Conservation (phyloP, 352 stramenopile species). For the Hyaloperonospora brassicae region DNA sequence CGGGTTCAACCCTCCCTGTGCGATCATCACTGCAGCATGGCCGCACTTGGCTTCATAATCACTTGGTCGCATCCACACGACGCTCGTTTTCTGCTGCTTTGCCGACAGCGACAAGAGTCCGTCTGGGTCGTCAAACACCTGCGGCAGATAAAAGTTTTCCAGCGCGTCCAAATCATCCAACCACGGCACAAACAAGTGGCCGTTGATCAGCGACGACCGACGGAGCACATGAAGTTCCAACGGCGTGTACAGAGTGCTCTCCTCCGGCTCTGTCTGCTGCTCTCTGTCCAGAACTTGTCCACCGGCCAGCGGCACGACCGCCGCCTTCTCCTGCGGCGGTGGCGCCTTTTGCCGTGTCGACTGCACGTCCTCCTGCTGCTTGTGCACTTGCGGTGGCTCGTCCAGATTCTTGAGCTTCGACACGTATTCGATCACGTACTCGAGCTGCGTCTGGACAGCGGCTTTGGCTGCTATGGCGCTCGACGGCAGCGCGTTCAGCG, state of each 20-base stretch:
- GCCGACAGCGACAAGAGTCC: slow-evolving; percentile 54
- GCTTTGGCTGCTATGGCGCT: slow-evolving; percentile 25
- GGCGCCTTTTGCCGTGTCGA: slow-evolving; percentile 42
- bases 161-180: slow-evolving; percentile 53
- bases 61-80: slow-evolving; percentile 56
- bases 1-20: slow-evolving; percentile 44
- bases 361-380: slow-evolving; percentile 7
- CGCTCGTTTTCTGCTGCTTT: slow-evolving; percentile 59
- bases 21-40: slow-evolving; percentile 58
- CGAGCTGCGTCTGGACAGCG: slow-evolving; percentile 53
- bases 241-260: slow-evolving; percentile 34
- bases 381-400: slow-evolving; percentile 1
- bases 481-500: slow-evolving; percentile 32
- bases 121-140: slow-evolving; percentile 63
- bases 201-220: slow-evolving; percentile 79
- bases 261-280: slow-evolving; percentile 6
- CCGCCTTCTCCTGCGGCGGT: slow-evolving; percentile 13
- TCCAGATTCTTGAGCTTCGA: slow-evolving; percentile 37
- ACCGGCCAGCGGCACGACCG: slow-evolving; percentile 16
- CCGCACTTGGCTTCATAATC: slow-evolving; percentile 47
- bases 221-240: slow-evolving; percentile 74
- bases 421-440: slow-evolving; percentile 70
- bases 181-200: slow-evolving; percentile 77
- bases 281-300: background rate
- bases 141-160: slow-evolving; percentile 43